A percentile compares a stretch with the other conserved stretches of the same genome.
Conservation (phyloP, 2,329 filamentous ascomycete genomes). For the Xylaria sp. region DNA sequence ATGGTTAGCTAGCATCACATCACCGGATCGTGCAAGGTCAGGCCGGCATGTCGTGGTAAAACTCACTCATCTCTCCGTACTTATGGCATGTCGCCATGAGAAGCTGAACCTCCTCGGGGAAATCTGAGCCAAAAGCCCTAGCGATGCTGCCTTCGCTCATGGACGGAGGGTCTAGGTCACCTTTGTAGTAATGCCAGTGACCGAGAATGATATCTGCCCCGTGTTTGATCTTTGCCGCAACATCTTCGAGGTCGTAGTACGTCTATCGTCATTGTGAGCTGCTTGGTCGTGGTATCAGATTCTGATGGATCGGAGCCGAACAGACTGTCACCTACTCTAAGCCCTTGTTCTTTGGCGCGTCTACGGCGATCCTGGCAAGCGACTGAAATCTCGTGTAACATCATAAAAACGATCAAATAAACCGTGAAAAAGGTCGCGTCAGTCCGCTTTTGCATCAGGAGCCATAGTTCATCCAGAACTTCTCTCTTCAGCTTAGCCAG, state of each 20-base stretch:
- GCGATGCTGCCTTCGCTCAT: constrained; percentile 42
- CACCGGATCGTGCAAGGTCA: not conserved
- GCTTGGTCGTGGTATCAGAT: constrained; percentile 16
- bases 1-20: constrained; percentile 1
- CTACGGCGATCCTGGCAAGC: constrained; percentile 46
- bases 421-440: constrained; percentile 45
- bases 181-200: constrained; percentile 64
- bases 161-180: constrained; percentile 47
- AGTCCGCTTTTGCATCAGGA: constrained; percentile 46
- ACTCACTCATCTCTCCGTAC: constrained; percentile 44
- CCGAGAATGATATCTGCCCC: constrained; percentile 58
- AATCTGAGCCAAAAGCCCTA: constrained; percentile 46
- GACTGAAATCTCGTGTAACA: constrained; percentile 52
- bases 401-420: constrained; percentile 48
- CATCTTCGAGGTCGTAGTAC: constrained; percentile 37
- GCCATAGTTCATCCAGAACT: constrained; percentile 45
- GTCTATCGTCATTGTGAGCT: constrained; percentile 46
- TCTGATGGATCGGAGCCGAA: too few species aligned
- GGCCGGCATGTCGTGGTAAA: not conserved
- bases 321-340: constrained; percentile 41
- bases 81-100: constrained; percentile 47
- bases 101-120: constrained; percentile 48
- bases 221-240: constrained; percentile 53
- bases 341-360: constrained; percentile 54
- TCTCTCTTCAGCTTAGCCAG: constrained; percentile 40